Evolutionary conservation across 1,284 basidiomycete genomes (phyloP), one percentile per base, ranked within the genome.

Genomic region (Bjerkandera adusta): DNA sequence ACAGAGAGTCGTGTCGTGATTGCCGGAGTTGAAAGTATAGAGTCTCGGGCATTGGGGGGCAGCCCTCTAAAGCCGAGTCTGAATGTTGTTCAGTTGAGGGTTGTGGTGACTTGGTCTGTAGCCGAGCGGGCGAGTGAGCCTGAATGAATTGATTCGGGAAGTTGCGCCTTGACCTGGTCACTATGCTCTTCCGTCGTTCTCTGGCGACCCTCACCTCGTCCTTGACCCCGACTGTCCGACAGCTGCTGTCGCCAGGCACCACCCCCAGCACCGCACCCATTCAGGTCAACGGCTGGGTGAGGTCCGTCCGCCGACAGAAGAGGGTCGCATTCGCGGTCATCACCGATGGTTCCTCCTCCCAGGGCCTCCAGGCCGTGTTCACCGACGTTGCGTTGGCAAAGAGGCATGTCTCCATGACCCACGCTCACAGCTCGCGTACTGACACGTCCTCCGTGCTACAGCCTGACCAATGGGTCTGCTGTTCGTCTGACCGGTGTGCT

Each of bases 221-320:
- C n/a, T 57, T 82, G 16, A 71, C 78, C 36, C 73, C 69, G 10
- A 83, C 77, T 26, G 81, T 85, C 47, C 72, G 71, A 33, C 80
- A 85, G 55, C 67, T 85, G 33, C 69, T 82, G 16, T 57, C 71
- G 30, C 55, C 58, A 49, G 46, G 35, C 55, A 46, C 45, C 37
- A 49, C 29, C 48, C 53, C 16, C 55, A 43, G 48, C 4, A 32
- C 51, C 2, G 49, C 58, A 37, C 38, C 57, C 18, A 57, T 75
- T 10, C 43, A 69, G 16, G 66, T 88, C 18, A 75, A 82, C 50
- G 92, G 91, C 37, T 96, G 92, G 90, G 73, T 97, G 44, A 86
- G 85, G 59, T 89, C 86, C 1, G 75, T 95, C 36, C 77, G 93
- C 33, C 77, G 79, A 26, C 92, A 95, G 68, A 96, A 96, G 72